These are phyloP conservation scores for Delphinella strobiligena DNA, from an alignment of 2,329 filamentous ascomycete species.

Conservation along the genomic window DNA sequence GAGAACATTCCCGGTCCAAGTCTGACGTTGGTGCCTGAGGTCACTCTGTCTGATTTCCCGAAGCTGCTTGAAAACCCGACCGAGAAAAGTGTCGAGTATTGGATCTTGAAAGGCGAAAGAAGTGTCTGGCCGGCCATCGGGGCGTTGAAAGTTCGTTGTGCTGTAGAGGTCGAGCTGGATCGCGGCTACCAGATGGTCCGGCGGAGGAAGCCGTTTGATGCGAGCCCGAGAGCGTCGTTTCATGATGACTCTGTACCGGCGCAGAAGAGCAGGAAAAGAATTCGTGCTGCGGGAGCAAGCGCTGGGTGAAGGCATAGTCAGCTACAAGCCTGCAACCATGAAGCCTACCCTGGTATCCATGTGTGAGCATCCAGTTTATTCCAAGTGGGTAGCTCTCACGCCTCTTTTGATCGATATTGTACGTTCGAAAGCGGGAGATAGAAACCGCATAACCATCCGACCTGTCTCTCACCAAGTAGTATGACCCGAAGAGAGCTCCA, in stretches of 20 bases:
- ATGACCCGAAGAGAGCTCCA: no score
- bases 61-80: conserved; percentile 75
- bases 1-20: conserved; percentile 47
- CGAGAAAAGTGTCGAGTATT: conserved; percentile 62
- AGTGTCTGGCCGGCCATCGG: conserved; percentile 86
- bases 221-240: conserved; percentile 14
- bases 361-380: no score
- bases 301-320: not conserved
- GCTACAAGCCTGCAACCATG: not conserved
- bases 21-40: conserved; percentile 70
- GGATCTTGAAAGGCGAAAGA: conserved; percentile 73
- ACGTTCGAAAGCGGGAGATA: no score
- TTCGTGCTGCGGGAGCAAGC: not conserved
- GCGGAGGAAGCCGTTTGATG: conserved; percentile 34
- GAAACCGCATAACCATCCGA: no score
- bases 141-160: conserved; percentile 69
- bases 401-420: no score
- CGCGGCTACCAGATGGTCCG: conserved; percentile 70
- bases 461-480: no score
- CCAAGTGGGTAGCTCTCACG: no score
- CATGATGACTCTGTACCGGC: not conserved
- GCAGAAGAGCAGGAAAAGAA: not conserved
- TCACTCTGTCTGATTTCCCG: conserved; percentile 61
- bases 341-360: not conserved
- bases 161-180: conserved; percentile 79